Evolutionary conservation across 805 yeast genomes (phyloP), one percentile per base, ranked within the genome.

Genomic region (Spathaspora sp.): DNA sequence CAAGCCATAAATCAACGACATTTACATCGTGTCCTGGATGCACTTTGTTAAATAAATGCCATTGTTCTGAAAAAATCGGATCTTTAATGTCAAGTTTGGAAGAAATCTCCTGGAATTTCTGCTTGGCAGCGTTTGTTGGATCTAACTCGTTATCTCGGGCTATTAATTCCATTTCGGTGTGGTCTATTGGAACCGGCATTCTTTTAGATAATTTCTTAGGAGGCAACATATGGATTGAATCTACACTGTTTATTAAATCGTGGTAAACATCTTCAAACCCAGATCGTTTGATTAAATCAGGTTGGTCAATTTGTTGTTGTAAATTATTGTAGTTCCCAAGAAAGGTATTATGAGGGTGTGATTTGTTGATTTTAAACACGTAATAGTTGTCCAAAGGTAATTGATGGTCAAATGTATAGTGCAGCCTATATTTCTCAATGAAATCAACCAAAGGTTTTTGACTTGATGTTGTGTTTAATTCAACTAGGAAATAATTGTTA

Each of bases 11-110:
- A 0, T 88, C 91, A 1, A 88, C 69, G 12, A 91, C 93, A 61
- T 94, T 93, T 49, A 94, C 83, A 66, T 93, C 98, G 60, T 89
- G 78, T 0, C 96, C 96, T 0, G 87, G 89, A 57, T 73, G 83
- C 6, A 67, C 65, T 0, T 89, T 74, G 63, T 94, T 94, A 40
- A 87, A 69, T n/a, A 94, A 68, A 68, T 93, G 97, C 99, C 99
- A 94, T 69, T 94, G 99, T 39, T 79, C 75, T 10, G 68, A 65
- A 62, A 94, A 93, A n/a, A 79, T 69, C 0, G 99, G 99, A 69
- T 94, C 99, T 17, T 77, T 65, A 49, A 94, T 93, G 9, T 68
- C 71, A 49, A 91, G 79, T 50, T 76, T 67, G 18, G 77, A 72
- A 52, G 81, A 86, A 8, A 77, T 72, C 44, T 68, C 67, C 8